Percentiles rank a stretch among this genome's conserved stretches.
Evolutionary conservation across 139 green algal species (phyloP).

Genomic region (Microglena sp.): DNA sequence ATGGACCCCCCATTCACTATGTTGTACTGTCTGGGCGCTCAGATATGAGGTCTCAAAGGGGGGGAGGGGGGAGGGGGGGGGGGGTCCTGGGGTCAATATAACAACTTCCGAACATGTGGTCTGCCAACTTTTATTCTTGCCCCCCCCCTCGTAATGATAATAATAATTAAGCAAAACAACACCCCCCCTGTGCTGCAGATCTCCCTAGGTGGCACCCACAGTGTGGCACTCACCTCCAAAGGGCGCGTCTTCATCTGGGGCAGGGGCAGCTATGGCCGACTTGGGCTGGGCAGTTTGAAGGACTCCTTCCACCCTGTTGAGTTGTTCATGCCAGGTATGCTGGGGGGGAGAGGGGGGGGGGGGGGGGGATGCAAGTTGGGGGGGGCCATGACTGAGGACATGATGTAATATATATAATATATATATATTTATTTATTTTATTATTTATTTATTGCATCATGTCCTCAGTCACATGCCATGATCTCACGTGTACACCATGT

Average conservation of each 20-base stretch:
- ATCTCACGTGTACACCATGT: no score
- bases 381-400: slow-evolving; percentile 20
- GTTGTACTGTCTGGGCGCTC: no score
- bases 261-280: slow-evolving; percentile 56
- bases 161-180: no score
- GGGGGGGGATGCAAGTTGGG: slow-evolving; percentile 40
- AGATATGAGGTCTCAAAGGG: no score
- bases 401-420: background rate
- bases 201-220: slow-evolving; percentile 66
- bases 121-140: background rate
- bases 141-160: background rate
- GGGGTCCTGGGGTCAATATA: no score
- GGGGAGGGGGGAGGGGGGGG: no score
- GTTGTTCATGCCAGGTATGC: slow-evolving; percentile 27
- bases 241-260: slow-evolving; percentile 75
- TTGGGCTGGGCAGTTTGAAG: slow-evolving; percentile 29
- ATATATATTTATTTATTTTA: background rate
- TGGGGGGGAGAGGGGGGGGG: no score
- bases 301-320: slow-evolving; percentile 56
- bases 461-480: background rate
- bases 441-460: background rate
- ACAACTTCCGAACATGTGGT: no score
- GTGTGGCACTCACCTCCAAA: slow-evolving; percentile 45
- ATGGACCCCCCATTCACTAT: no score
- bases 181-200: no score